A percentile compares a stretch with the other conserved stretches of the same genome.
phyloP scores from a whole-genome alignment of 31 red algal genomes.

The Odonthalia washingtoniensis region DNA sequence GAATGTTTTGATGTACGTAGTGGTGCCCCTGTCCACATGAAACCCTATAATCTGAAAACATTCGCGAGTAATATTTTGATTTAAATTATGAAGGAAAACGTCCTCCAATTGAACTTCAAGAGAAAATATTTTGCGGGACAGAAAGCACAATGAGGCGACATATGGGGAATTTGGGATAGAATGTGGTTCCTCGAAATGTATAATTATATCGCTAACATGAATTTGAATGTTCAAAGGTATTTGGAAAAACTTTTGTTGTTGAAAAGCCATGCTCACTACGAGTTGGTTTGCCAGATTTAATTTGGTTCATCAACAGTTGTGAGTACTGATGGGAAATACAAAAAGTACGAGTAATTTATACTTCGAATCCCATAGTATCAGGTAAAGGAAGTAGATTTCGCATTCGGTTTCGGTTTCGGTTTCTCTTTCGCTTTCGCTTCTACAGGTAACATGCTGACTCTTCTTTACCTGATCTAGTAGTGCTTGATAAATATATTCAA shows the following conservation, averaged over 20 bases:
- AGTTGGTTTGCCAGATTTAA: slow-evolving; percentile 18
- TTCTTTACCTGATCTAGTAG: too few species aligned
- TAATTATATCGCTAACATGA: slow-evolving; percentile 75
- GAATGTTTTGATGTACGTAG: slow-evolving; percentile 34
- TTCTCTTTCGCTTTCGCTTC: too few species aligned
- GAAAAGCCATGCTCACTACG: slow-evolving; percentile 65
- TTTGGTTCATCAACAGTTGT: too few species aligned
- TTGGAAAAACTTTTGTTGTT: slow-evolving; percentile 66
- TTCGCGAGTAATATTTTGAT: slow-evolving; percentile 42
- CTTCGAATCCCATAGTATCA: too few species aligned
- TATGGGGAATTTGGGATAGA: too few species aligned
- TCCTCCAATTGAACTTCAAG: slow-evolving; percentile 49
- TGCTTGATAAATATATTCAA: too few species aligned
- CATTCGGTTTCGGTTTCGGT: too few species aligned
- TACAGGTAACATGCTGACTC: too few species aligned
- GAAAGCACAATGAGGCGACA: slow-evolving; percentile 51
- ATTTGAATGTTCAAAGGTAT: slow-evolving; percentile 88
- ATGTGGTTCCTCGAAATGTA: slow-evolving; percentile 80
- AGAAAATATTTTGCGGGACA: slow-evolving; percentile 61
- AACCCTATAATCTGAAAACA: slow-evolving; percentile 59
- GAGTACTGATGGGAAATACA: too few species aligned
- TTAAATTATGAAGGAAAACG: slow-evolving; percentile 59
- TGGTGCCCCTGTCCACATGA: slow-evolving; percentile 60
- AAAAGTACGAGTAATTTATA: too few species aligned
- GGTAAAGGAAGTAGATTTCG: too few species aligned